These are phyloP conservation scores for Pisolithus microcarpus DNA, from an alignment of 768 basidiomycete species.

Conservation along the genomic window DNA sequence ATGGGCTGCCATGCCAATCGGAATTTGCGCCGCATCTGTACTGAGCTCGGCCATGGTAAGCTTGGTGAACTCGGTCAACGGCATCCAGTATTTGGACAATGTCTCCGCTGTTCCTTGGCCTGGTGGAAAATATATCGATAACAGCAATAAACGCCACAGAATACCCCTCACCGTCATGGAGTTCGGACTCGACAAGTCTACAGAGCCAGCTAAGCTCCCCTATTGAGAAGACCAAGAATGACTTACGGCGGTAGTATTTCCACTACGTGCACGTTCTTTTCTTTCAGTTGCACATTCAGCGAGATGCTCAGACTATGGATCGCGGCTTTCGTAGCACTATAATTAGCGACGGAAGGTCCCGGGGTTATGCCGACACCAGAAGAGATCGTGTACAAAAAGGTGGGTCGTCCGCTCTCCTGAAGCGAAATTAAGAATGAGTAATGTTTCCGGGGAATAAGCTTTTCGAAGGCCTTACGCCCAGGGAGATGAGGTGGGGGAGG, in stretches of 20 bases:
- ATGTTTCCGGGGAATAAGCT: slow-evolving; percentile 20
- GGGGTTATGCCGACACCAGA: slow-evolving; percentile 47
- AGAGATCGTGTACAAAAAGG: slow-evolving; percentile 45
- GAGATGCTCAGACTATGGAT: slow-evolving; percentile 46
- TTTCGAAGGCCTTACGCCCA: slow-evolving; percentile 33
- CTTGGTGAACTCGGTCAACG: slow-evolving; percentile 41
- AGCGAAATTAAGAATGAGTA: neutral
- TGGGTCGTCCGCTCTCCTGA: slow-evolving; percentile 24
- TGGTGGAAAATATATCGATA: slow-evolving; percentile 35
- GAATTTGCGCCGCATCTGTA: slow-evolving; percentile 27
- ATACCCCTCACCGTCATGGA: slow-evolving; percentile 45
- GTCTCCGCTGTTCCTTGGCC: slow-evolving; percentile 45
- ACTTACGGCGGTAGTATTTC: slow-evolving; percentile 55
- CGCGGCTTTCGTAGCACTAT: slow-evolving; percentile 54
- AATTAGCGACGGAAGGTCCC: slow-evolving; percentile 36
- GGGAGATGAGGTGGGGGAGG: slow-evolving; percentile 47
- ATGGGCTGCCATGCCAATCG: slow-evolving; percentile 14
- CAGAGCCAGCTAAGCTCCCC: neutral
- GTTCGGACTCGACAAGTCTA: slow-evolving; percentile 54
- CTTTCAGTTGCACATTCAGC: slow-evolving; percentile 39
- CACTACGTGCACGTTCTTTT: slow-evolving; percentile 45
- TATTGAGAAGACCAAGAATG: slow-evolving; percentile 2
- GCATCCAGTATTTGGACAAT: slow-evolving; percentile 52
- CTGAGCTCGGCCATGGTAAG: slow-evolving; percentile 32
- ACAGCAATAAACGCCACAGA: neutral